Percentiles rank a stretch among this genome's conserved stretches.
These are phyloP conservation scores for Cryptococcus sp. DNA, from an alignment of 1,284 basidiomycete species.

Conservation along the genomic window DNA sequence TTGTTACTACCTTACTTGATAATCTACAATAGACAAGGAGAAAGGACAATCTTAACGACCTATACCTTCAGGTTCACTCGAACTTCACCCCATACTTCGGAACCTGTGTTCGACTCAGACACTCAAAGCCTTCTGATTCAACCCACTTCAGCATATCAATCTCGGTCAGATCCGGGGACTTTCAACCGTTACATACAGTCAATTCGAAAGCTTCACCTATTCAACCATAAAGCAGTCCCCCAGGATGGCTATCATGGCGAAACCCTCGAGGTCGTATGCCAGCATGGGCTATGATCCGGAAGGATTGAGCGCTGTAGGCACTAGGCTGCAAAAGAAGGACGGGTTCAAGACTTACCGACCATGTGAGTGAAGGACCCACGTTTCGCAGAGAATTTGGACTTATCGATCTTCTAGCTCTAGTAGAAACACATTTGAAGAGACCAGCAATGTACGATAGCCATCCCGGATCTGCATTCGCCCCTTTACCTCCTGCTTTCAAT, in stretches of 20 bases:
- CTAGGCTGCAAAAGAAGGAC: conserved; percentile 17
- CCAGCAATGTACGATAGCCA: conserved; percentile 35
- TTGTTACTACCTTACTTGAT: too few relatives aligned
- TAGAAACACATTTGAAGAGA: conserved; percentile 36
- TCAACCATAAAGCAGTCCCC: neutral
- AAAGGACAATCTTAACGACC: too few relatives aligned
- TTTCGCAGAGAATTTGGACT: neutral
- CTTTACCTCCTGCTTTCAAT: conserved; percentile 36
- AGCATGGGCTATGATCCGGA: conserved; percentile 34
- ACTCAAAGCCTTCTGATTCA: too few relatives aligned
- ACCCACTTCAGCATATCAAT: too few relatives aligned
- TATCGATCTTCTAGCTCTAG: conserved; percentile 16
- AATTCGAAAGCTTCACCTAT: too few relatives aligned
- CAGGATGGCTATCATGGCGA: conserved; percentile 23
- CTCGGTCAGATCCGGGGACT: too few relatives aligned
- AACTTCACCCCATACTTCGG: too few relatives aligned
- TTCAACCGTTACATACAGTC: too few relatives aligned
- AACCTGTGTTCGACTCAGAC: too few relatives aligned
- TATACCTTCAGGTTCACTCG: too few relatives aligned
- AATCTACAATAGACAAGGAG: too few relatives aligned
- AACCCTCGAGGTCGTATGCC: conserved; percentile 41
- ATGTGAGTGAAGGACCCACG: conserved; percentile 23
- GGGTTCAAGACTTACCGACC: conserved; percentile 43
- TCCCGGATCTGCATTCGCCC: conserved; percentile 32
- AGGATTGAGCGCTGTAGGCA: conserved; percentile 27